These are phyloP conservation scores for Iris macrosiphon DNA, from an alignment of 106 monocot genomes.

Conservation along the genomic window DNA sequence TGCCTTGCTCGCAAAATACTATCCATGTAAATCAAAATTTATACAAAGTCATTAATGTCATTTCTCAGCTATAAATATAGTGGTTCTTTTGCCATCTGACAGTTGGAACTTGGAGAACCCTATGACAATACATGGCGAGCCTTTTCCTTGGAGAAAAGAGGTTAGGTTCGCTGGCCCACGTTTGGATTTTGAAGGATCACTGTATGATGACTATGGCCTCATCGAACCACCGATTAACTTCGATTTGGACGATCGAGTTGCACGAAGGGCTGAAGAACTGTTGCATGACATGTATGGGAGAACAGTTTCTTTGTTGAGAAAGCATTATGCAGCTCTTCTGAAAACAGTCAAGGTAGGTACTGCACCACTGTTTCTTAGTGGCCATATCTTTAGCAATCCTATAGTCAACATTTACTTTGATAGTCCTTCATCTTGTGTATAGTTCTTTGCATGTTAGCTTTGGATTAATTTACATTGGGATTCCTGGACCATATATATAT, in stretches of 20 bases:
- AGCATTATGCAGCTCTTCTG: constrained; percentile 59
- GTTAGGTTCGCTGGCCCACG: constrained; percentile 61
- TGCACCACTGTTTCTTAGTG: background rate
- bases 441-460: too few relatives aligned
- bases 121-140: constrained; percentile 82
- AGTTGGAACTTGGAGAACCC: constrained; percentile 92
- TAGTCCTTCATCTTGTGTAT: too few relatives aligned
- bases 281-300: constrained; percentile 45
- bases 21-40: constrained; percentile 57
- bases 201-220: constrained; percentile 71
- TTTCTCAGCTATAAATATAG: background rate
- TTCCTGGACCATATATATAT: too few relatives aligned
- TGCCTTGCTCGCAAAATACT: constrained; percentile 86
- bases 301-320: constrained; percentile 50
- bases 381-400: too few relatives aligned
- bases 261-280: constrained; percentile 61
- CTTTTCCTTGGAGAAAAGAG: constrained; percentile 61
- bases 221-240: constrained; percentile 57
- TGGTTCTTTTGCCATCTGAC: constrained; percentile 1
- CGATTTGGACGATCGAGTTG: constrained; percentile 66
- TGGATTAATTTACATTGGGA: too few relatives aligned
- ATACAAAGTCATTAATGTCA: too few relatives aligned
- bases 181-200: constrained; percentile 78
- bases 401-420: too few relatives aligned
- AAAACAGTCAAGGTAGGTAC: constrained; percentile 67